A percentile compares a stretch with the other conserved stretches of the same genome.
Evolutionary conservation across 140 eudicot genomes (phyloP).

Genomic region (Anethum foeniculum): DNA sequence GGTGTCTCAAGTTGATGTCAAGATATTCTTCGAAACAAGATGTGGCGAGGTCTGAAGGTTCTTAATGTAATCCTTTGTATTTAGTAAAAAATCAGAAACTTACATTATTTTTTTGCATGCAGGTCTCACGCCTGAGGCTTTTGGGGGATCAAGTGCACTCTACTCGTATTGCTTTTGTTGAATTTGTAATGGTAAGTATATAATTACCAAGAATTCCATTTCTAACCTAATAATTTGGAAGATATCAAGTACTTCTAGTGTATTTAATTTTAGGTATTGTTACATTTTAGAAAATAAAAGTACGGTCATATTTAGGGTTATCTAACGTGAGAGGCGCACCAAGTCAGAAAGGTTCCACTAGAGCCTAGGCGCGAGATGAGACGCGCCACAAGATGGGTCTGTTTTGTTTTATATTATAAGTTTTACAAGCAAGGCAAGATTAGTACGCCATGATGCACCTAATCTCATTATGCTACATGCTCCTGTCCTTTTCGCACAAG

Average conservation of each 20-base stretch:
- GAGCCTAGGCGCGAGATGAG: background rate
- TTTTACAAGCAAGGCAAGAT: too few relatives aligned
- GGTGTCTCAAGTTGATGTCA: conserved; percentile 34
- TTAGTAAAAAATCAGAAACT: background rate
- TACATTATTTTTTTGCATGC: conserved; percentile 6
- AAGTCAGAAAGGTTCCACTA: background rate
- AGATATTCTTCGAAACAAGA: conserved; percentile 65
- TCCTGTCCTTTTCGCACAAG: too few relatives aligned
- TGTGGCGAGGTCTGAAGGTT: conserved; percentile 72
- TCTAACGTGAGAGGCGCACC: background rate
- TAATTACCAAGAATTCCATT: background rate
- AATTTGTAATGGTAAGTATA: conserved; percentile 63
- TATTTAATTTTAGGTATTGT: background rate
- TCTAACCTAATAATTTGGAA: background rate
- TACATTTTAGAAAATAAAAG: background rate
- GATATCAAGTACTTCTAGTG: background rate
- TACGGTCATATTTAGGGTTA: background rate
- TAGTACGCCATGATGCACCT: too few relatives aligned
- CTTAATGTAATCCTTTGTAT: background rate
- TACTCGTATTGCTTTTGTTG: conserved; percentile 95
- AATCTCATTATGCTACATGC: too few relatives aligned
- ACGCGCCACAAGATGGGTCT: background rate
- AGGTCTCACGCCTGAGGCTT: conserved; percentile 96
- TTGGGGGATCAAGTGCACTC: conserved; percentile 97
- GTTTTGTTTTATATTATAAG: background rate